Evolutionary conservation across 805 yeast species (phyloP), one percentile per base, ranked within the genome.

Genomic region (Saturnispora zaruensis): DNA sequence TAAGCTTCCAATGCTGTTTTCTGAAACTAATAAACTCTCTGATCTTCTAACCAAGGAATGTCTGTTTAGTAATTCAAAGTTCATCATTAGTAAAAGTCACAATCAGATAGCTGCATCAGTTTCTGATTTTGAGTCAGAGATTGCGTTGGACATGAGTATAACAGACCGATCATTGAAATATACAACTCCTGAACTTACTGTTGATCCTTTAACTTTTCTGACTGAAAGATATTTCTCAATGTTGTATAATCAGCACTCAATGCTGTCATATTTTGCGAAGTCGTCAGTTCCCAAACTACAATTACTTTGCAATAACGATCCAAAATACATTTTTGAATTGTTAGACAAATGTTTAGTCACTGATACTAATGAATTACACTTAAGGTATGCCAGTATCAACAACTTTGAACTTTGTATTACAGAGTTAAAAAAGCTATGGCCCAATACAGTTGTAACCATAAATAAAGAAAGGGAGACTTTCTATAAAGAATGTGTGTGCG

Each of bases 241-340:
- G 6, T 52, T 66, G 4, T 66, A 65, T 52, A 54, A 51, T 18
- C 46, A 48, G n/a, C 51, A 62, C 2, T 54, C 56, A 3, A 63
- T 65, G 11, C 28, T 65, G 6, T 64, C 63, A 47, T 59, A 58
- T 44, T 65, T 66, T 41, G 54, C 63, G 3, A 66, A 66, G 47
- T 63, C 67, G 2, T 57, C 67, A 1, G 42, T 66, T 6, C 61
- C 69, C 0, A 57, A 66, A 41, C 52, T 65, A 21, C 59, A 61
- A 37, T 46, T 63, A 1, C 49, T 65, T 6, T 51, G 66, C 4
- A 59, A 57, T 26, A 56, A 62, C 4, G 56, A 63, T 47, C 55
- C 2, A 51, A 48, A 37, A 55, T 57, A 9, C 53, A 61, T 14
- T 43, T 64, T 41, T 33, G 37, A 47, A 20, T 14, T 41, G 48